Conservation (phyloP, 2,329 filamentous ascomycete genomes). For the Epicoccum sorghinum region DNA sequence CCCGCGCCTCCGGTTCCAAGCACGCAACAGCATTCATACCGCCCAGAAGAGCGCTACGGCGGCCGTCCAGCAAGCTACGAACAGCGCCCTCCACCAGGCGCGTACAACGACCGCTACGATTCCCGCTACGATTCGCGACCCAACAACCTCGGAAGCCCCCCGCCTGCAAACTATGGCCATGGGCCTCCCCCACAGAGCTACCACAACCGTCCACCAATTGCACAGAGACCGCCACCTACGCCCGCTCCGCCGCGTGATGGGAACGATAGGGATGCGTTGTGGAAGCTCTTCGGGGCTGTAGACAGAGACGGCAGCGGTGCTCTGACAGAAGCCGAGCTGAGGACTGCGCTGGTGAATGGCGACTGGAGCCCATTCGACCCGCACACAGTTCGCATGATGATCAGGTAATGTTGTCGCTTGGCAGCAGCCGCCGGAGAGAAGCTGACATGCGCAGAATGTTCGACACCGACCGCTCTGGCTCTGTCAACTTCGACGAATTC, state of each 20-base stretch:
- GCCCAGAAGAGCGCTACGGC: slow-evolving; percentile 47
- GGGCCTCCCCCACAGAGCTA: slow-evolving; percentile 64
- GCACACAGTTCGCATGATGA: slow-evolving; percentile 98
- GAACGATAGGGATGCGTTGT: slow-evolving; percentile 72
- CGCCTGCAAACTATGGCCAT: slow-evolving; percentile 58
- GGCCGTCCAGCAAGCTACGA: slow-evolving; percentile 37
- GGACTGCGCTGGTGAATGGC: slow-evolving; percentile 90
- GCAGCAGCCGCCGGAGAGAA: neutral
- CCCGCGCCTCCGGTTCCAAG: slow-evolving; percentile 46
- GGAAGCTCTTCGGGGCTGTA: slow-evolving; percentile 86
- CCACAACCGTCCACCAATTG: slow-evolving; percentile 68
- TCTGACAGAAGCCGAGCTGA: slow-evolving; percentile 84
- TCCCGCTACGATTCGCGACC: slow-evolving; percentile 29
- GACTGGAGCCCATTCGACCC: slow-evolving; percentile 94
- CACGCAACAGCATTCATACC: slow-evolving; percentile 41
- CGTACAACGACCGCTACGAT: slow-evolving; percentile 45
- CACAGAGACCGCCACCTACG: slow-evolving; percentile 52
- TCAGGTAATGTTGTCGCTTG: slow-evolving; percentile 54
- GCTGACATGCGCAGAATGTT: slow-evolving; percentile 72
- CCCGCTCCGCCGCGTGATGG: slow-evolving; percentile 61
- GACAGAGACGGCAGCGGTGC: slow-evolving; percentile 85
- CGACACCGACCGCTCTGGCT: slow-evolving; percentile 85
- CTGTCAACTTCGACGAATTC: slow-evolving; percentile 94
- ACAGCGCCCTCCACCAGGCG: slow-evolving; percentile 45
- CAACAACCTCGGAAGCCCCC: slow-evolving; percentile 51